These are phyloP conservation scores for Suillus decipiens DNA, from an alignment of 768 basidiomycete species.

Conservation along the genomic window DNA sequence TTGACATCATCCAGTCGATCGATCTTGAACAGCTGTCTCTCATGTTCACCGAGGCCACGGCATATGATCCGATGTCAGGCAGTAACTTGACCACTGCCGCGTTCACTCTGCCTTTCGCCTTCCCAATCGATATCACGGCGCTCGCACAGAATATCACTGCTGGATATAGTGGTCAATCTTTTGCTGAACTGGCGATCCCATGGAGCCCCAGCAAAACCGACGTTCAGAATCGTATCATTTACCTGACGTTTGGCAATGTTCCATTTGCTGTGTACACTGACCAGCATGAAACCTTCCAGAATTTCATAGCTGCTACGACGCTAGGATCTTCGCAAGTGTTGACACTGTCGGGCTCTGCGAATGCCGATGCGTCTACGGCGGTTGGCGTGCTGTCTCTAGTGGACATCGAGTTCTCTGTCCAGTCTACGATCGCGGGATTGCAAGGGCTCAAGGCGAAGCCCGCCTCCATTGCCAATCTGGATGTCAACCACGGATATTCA, in stretches of 20 bases:
- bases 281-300: slow-evolving; percentile 53
- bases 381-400: slow-evolving; percentile 61
- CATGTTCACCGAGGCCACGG: slow-evolving; percentile 55
- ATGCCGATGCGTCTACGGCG: slow-evolving; percentile 62
- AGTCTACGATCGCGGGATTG: slow-evolving; percentile 59
- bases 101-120: slow-evolving; percentile 68
- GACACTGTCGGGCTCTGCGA: slow-evolving; percentile 53
- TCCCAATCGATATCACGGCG: slow-evolving; percentile 67
- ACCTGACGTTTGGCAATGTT: slow-evolving; percentile 57
- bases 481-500: slow-evolving; percentile 67
- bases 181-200: slow-evolving; percentile 63
- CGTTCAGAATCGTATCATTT: slow-evolving; percentile 59
- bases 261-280: slow-evolving; percentile 58
- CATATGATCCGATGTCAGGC: slow-evolving; percentile 58
- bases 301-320: slow-evolving; percentile 65
- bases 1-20: slow-evolving; percentile 66
- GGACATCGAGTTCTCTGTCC: slow-evolving; percentile 59
- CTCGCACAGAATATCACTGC: slow-evolving; percentile 61
- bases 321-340: slow-evolving; percentile 46
- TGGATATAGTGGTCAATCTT: slow-evolving; percentile 50
- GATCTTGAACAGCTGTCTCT: slow-evolving; percentile 58
- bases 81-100: slow-evolving; percentile 61
- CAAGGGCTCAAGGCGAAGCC: slow-evolving; percentile 64
- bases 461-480: slow-evolving; percentile 55
- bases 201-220: slow-evolving; percentile 60